These are phyloP conservation scores for Vaccinium corymbosum DNA, from an alignment of 148 eudicot species.

Conservation along the genomic window DNA sequence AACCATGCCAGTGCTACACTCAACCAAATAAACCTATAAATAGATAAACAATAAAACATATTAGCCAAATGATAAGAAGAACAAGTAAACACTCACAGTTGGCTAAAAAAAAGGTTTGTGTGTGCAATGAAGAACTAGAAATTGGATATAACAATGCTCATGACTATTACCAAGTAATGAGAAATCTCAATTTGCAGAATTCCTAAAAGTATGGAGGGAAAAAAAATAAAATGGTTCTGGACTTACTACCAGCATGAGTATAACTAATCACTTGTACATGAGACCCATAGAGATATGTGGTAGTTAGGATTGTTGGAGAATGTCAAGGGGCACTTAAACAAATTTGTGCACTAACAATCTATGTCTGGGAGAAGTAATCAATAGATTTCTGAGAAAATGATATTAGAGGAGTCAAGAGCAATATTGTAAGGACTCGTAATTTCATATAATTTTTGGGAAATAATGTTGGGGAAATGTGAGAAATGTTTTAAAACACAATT, in stretches of 20 bases:
- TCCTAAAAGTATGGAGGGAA: neutral
- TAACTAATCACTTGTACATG: neutral
- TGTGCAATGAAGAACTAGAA: no score
- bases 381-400: neutral
- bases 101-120: no score
- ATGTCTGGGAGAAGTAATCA: neutral
- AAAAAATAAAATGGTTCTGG: neutral
- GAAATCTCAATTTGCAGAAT: neutral
- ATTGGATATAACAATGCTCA: no score
- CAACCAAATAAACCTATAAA: no score
- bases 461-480: no score
- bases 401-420: neutral
- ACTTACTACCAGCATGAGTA: neutral
- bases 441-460: no score
- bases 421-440: no score
- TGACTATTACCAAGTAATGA: neutral
- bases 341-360: neutral
- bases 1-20: no score
- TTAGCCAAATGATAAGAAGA: no score
- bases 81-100: no score
- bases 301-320: neutral
- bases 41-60: no score
- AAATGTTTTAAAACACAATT: no score
- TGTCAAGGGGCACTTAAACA: neutral
- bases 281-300: neutral